Base-by-base conservation (phyloP, 768 basidiomycete species). In the Panellus pusillus region DNA sequence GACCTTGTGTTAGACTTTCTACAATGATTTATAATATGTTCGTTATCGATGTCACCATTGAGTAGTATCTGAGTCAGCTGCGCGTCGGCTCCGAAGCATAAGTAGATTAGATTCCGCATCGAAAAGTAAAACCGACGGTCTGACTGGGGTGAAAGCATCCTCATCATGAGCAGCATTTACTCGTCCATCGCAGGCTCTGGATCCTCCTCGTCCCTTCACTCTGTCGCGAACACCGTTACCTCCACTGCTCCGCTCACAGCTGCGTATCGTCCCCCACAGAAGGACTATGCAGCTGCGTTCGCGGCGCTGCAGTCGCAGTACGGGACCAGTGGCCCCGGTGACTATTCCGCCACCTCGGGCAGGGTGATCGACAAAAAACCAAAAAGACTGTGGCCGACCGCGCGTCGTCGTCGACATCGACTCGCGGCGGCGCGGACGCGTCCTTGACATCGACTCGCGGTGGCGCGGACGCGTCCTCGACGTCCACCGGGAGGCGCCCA, bases 221-320 rank as follows among this genome's bases (percentile, higher is more conserved):
- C 54, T 2, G 8, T 56, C 7, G 49, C 54, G 20, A 39, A 56
- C 44, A 68, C 69, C 11, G 58, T 65, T n/a, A 60, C 47, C 11
- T 63, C 65, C 2, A 61, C 60, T 6, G 50, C 59, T 4, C 57
- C 64, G 35, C 55, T 63, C 35, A 60, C 45, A 19, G 55, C 54
- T 19, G 54, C 54, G n/a, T 50, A 43, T 6, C 50, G 54, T 17
- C 57, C 45, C 6, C 66, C 65, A n/a, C 66, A 61, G 13, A 74
- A 74, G 47, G 71, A 75, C 50, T 76, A 66, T 49, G 66, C 68
- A 11, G 72, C 69, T 3, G 74, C 74, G 1, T 58, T 76, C 2
- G 69, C 65, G 7, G 57, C 65, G 2, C 59, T 74, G 14, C 73
- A 73, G 53, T 70, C 68, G 1, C 65, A 70, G 48, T 75, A 74